A percentile compares a stretch with the other conserved stretches of the same genome.
phyloP scores from a whole-genome alignment of 805 yeast species.

The Saturnispora sanitii region DNA sequence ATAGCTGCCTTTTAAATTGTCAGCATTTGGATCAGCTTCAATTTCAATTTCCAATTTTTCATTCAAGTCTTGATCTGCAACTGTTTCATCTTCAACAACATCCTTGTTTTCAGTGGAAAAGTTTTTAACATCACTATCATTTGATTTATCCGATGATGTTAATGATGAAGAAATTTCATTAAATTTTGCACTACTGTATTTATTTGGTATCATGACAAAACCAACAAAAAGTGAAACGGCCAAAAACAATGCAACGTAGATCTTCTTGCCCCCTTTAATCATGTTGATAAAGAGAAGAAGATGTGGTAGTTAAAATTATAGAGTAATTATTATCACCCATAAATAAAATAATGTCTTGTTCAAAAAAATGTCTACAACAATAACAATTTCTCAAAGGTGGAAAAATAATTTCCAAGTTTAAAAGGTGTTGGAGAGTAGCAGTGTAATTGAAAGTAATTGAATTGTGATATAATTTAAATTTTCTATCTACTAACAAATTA shows the following conservation, averaged over 20 bases:
- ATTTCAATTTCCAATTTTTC: constrained; percentile 6
- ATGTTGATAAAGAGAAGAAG: no score
- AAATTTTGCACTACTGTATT: neutral
- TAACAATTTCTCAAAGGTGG: no score
- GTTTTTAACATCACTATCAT: neutral
- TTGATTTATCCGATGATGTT: neutral
- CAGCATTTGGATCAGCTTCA: neutral
- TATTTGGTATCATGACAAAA: constrained; percentile 10
- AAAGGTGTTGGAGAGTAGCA: no score
- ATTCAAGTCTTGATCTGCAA: constrained; percentile 8
- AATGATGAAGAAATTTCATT: neutral
- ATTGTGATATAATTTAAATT: no score
- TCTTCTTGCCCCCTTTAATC: constrained; percentile 1
- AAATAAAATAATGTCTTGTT: no score
- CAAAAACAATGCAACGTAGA: neutral
- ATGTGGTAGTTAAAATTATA: no score
- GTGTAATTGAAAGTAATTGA: no score
- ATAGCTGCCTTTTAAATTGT: neutral
- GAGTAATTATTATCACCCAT: no score
- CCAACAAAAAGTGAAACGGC: constrained; percentile 6
- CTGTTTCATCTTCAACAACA: neutral
- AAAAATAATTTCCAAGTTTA: no score
- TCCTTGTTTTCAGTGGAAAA: neutral
- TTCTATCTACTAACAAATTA: no score
- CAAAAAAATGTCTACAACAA: no score